A percentile compares a stretch with the other conserved stretches of the same genome.
Evolutionary conservation across 306 rosid genomes (phyloP).

Genomic region (Delonix regia): DNA sequence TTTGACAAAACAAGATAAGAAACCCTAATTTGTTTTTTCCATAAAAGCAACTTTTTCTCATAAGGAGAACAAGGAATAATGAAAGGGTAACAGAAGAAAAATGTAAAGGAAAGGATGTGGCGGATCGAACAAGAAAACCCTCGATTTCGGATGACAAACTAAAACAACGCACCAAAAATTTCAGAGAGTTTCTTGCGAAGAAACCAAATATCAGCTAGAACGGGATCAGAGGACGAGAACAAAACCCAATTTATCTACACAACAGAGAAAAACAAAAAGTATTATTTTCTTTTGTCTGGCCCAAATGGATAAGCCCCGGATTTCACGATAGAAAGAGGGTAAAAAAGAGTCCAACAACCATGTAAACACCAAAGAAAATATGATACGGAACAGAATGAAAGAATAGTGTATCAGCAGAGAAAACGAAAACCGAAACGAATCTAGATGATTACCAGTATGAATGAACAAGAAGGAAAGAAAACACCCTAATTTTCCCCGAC

Average conservation of each 20-base stretch:
- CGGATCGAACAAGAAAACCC: constrained; percentile 82
- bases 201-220: constrained; percentile 47
- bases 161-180: constrained; percentile 95
- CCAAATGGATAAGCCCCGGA: constrained; percentile 34
- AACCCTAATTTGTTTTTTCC: constrained; percentile 32
- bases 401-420: constrained; percentile 8
- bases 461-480: constrained; percentile 20
- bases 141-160: constrained; percentile 90
- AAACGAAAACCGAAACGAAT: background rate
- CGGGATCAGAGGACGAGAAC: constrained; percentile 26
- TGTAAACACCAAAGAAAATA: background rate
- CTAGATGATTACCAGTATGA: constrained; percentile 30
- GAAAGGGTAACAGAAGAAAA: background rate
- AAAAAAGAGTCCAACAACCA: background rate
- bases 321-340: background rate
- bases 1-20: background rate
- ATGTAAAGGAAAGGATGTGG: background rate
- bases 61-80: background rate
- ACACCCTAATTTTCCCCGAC: constrained; percentile 55
- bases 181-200: constrained; percentile 77
- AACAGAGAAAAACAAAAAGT: constrained; percentile 38
- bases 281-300: background rate
- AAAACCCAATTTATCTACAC: constrained; percentile 51
- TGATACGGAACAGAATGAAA: constrained; percentile 4
- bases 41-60: background rate